A percentile compares a stretch with the other conserved stretches of the same genome.
Conservation (phyloP, 2,329 filamentous ascomycete species). For the Delphinella strobiligena region DNA sequence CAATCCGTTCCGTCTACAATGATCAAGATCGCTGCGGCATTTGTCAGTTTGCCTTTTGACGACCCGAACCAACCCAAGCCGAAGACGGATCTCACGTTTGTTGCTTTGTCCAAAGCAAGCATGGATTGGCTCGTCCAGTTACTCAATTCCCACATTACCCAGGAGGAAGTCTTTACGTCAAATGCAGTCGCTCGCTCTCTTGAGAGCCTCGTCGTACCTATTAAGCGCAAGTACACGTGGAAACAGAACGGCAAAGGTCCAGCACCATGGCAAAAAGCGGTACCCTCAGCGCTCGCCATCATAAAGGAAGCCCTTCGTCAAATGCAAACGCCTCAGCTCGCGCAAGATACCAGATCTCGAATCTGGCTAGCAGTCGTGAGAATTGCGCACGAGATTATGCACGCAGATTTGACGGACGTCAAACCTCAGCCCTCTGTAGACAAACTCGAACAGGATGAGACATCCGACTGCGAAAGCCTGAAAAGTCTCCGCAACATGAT, state of each 20-base stretch:
- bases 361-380: slow-evolving; percentile 39
- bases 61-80: slow-evolving; percentile 13
- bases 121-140: slow-evolving; percentile 58
- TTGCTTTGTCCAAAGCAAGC: slow-evolving; percentile 75
- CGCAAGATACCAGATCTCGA: slow-evolving; percentile 12
- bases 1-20: slow-evolving; percentile 55
- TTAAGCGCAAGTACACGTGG: slow-evolving; percentile 72
- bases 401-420: slow-evolving; percentile 50
- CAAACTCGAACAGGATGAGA: slow-evolving; percentile 55
- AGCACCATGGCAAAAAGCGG: slow-evolving; percentile 71
- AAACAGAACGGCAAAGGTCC: slow-evolving; percentile 56
- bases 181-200: slow-evolving; percentile 56
- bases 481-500: slow-evolving; percentile 56
- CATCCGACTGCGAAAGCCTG: slow-evolving; percentile 71
- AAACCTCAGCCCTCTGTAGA: slow-evolving; percentile 24
- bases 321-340: slow-evolving; percentile 8
- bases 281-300: slow-evolving; percentile 55
- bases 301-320: slow-evolving; percentile 19
- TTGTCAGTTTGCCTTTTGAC: slow-evolving; percentile 58
- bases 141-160: slow-evolving; percentile 45
- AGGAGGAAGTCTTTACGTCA: slow-evolving; percentile 57
- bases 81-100: slow-evolving; percentile 57
- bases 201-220: slow-evolving; percentile 54
- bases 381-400: slow-evolving; percentile 57
- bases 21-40: slow-evolving; percentile 55